A percentile compares a stretch with the other conserved stretches of the same genome.
Conservation (phyloP, 2,329 filamentous ascomycete species). For the Cylindrodendrum hubeiense region DNA sequence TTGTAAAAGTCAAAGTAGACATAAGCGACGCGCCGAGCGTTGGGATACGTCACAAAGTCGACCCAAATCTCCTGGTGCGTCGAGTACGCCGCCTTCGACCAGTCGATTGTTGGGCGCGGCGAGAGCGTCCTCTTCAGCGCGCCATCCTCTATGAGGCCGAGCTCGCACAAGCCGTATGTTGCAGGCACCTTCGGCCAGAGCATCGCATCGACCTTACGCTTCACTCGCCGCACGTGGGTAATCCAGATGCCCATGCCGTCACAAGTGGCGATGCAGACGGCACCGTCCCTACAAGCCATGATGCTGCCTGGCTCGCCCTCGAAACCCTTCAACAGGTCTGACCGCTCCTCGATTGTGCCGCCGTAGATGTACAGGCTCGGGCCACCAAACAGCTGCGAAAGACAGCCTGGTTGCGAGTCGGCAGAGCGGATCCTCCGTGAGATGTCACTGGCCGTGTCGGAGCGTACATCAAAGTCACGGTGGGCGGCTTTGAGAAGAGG, state of each 20-base stretch:
- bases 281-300: conserved; percentile 1
- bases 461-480: conserved; percentile 17
- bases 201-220: conserved; percentile 31
- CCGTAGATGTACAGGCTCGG: conserved; percentile 29
- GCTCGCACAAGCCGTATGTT: conserved; percentile 13
- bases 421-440: conserved; percentile 32
- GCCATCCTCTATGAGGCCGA: conserved; percentile 1
- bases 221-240: conserved; percentile 27
- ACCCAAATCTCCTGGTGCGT: conserved; percentile 13
- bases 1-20: conserved; percentile 35
- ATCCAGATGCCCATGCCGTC: conserved; percentile 31
- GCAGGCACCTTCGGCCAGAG: conserved; percentile 34
- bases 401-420: conserved; percentile 33
- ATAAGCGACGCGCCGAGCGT: conserved; percentile 18
- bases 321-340: neutral
- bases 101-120: neutral
- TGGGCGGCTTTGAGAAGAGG: conserved; percentile 14
- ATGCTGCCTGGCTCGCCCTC: neutral
- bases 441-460: conserved; percentile 18
- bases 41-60: conserved; percentile 3
- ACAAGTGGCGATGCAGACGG: conserved; percentile 19
- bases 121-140: neutral
- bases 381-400: conserved; percentile 15
- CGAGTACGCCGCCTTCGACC: conserved; percentile 7
- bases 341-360: conserved; percentile 5